Conservation (phyloP, 495 filamentous ascomycete genomes). For the Saxophila tyrrhenica region DNA sequence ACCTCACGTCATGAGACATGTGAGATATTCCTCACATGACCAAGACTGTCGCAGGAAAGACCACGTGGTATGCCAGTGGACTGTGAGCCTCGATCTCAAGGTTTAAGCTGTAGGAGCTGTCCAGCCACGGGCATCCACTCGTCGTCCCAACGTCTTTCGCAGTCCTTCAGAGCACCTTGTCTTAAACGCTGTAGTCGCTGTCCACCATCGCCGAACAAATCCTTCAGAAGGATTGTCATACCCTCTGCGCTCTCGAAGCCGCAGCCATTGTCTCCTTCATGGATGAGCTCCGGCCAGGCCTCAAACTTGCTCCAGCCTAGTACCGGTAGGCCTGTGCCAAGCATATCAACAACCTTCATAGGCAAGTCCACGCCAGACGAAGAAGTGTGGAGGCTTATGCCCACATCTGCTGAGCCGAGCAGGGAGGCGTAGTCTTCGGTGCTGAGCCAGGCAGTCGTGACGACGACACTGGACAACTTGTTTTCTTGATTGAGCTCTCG, state of each 20-base stretch:
- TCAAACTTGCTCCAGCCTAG: slow-evolving; percentile 72
- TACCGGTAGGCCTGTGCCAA: slow-evolving; percentile 85
- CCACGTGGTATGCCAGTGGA: too few relatives aligned
- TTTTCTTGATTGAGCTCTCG: slow-evolving; percentile 43
- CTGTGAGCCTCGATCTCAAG: too few relatives aligned
- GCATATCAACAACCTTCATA: slow-evolving; percentile 99
- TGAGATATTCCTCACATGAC: not conserved
- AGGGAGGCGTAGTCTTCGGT: slow-evolving; percentile 74
- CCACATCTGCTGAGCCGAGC: slow-evolving; percentile 79
- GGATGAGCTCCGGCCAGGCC: slow-evolving; percentile 77
- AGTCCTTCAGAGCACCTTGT: slow-evolving; percentile 65
- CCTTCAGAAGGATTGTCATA: slow-evolving; percentile 45
- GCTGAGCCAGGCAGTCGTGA: slow-evolving; percentile 72
- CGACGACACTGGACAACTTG: slow-evolving; percentile 53
- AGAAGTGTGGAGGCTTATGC: slow-evolving; percentile 82
- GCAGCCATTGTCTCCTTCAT: slow-evolving; percentile 70
- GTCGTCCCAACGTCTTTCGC: slow-evolving; percentile 75
- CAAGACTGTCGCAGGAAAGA: not conserved
- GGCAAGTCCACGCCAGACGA: slow-evolving; percentile 91
- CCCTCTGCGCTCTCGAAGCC: slow-evolving; percentile 62
- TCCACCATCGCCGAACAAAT: slow-evolving; percentile 46
- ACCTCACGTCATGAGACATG: not conserved
- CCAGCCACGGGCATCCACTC: slow-evolving; percentile 52
- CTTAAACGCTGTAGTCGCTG: slow-evolving; percentile 51
- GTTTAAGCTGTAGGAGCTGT: slow-evolving; percentile 5